Conservation (phyloP, 2,329 filamentous ascomycete genomes). For the Trichoderma endophyticum region DNA sequence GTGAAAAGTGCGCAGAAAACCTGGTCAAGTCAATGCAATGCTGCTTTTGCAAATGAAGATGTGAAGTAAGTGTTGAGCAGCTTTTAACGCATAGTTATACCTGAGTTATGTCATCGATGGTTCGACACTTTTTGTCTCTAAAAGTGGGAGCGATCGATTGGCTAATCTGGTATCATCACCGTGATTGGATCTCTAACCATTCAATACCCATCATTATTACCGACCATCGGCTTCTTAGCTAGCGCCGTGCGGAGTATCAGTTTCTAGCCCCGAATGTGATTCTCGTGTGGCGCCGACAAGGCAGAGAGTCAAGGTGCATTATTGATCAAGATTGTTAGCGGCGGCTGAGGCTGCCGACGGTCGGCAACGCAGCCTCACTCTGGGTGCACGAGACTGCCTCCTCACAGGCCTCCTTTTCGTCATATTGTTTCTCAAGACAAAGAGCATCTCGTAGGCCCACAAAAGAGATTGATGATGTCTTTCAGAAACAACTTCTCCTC, state of each 20-base stretch:
- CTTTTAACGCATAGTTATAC: not conserved
- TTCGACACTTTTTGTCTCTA: not conserved
- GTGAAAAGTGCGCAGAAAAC: not conserved
- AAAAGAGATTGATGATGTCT: not conserved
- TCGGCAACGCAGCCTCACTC: constrained; percentile 4
- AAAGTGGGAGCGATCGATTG: not conserved
- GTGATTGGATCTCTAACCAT: not conserved
- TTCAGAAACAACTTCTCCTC: not conserved
- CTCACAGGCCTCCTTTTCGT: not conserved
- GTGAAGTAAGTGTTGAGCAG: not conserved
- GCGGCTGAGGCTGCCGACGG: constrained; percentile 14
- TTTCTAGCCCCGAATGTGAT: not conserved
- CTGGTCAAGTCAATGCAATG: not conserved
- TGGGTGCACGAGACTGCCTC: not conserved
- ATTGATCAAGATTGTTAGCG: not conserved
- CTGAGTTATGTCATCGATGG: not conserved
- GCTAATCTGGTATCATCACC: not conserved
- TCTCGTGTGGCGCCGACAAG: not conserved
- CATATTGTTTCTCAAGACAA: not conserved
- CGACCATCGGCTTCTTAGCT: constrained; percentile 4
- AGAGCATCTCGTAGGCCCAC: not conserved
- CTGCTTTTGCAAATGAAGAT: not conserved
- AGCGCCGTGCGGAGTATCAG: constrained; percentile 9
- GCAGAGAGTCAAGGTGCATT: not conserved
- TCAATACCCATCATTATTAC: not conserved